Percentiles rank a stretch among this genome's conserved stretches.
These are phyloP conservation scores for Candida yuanshanica DNA, from an alignment of 805 yeast genomes.

Conservation along the genomic window DNA sequence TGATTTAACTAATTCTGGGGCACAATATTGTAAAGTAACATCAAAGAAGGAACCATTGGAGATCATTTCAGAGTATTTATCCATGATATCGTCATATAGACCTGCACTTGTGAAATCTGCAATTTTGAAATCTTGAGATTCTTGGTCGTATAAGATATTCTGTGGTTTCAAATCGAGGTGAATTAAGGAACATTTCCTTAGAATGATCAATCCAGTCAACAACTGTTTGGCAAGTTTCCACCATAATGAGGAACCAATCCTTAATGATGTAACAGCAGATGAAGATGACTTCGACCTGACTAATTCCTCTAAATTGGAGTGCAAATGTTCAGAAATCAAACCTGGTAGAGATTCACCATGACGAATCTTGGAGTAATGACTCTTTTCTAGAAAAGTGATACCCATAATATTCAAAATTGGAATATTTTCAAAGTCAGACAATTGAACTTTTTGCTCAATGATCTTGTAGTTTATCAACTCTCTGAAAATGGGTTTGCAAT, in stretches of 20 bases:
- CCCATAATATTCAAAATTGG: slow-evolving; percentile 19
- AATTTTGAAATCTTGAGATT: slow-evolving; percentile 28
- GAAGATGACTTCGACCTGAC: slow-evolving; percentile 10
- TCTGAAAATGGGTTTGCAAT: slow-evolving; percentile 11
- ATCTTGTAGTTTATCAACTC: slow-evolving; percentile 18
- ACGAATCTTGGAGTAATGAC: slow-evolving; percentile 9
- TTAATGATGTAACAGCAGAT: slow-evolving; percentile 6
- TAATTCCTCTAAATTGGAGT: slow-evolving; percentile 20
- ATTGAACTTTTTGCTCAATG: slow-evolving; percentile 7
- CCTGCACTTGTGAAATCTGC: slow-evolving; percentile 43
- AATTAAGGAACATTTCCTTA: slow-evolving; percentile 27
- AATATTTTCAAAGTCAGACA: slow-evolving; percentile 5
- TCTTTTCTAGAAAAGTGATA: slow-evolving; percentile 12
- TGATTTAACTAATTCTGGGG: slow-evolving; percentile 38
- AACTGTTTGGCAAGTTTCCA: slow-evolving; percentile 27
- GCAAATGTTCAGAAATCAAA: slow-evolving; percentile 9
- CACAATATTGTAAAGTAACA: slow-evolving; percentile 36
- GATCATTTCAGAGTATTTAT: slow-evolving; percentile 8
- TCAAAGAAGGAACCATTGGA: slow-evolving; percentile 24
- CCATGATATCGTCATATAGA: slow-evolving; percentile 13
- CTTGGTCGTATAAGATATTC: slow-evolving; percentile 32
- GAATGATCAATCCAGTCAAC: slow-evolving; percentile 20
- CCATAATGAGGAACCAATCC: slow-evolving; percentile 26
- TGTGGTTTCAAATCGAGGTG: slow-evolving; percentile 46
- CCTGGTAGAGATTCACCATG: slow-evolving; percentile 15